Conservation (phyloP, 148 eudicot species). For the Rhododendron kiyosumense region DNA sequence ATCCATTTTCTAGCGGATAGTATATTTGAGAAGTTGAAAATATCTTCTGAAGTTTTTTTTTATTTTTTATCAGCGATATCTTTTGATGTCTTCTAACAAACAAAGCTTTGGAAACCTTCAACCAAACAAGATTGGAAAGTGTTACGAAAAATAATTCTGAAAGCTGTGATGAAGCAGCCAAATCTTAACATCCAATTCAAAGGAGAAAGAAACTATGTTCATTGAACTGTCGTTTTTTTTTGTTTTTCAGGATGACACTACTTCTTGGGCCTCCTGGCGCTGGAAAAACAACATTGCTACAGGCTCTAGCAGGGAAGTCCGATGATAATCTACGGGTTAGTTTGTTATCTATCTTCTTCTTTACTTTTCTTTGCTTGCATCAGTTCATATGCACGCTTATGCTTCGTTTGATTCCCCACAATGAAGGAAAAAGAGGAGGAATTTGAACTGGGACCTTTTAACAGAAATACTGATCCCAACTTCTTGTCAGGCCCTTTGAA, state of each 20-base stretch:
- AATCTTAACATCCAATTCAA: neutral
- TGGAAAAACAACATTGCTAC: conserved; percentile 35
- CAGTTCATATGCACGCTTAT: neutral
- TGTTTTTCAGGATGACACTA: conserved; percentile 27
- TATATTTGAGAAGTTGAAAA: neutral
- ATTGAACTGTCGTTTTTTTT: neutral
- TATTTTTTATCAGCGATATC: too few relatives aligned
- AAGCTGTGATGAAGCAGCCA: neutral
- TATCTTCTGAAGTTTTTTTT: neutral
- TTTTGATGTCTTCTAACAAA: neutral
- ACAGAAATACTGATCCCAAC: neutral
- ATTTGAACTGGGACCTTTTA: neutral
- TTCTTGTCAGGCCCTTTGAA: neutral
- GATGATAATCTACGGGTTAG: conserved; percentile 28
- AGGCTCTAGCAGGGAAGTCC: conserved; percentile 29
- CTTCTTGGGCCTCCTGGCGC: conserved; percentile 40
- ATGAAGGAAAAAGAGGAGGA: neutral
- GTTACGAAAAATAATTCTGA: neutral
- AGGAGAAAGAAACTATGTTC: neutral
- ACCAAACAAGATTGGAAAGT: neutral
- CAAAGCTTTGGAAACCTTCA: neutral
- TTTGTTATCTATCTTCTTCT: neutral
- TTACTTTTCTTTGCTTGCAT: neutral
- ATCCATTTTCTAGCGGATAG: neutral
- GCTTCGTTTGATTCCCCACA: neutral